These are phyloP conservation scores for Dorcoceras hygrometricum DNA, from an alignment of 257 asterid genomes.

Conservation along the genomic window DNA sequence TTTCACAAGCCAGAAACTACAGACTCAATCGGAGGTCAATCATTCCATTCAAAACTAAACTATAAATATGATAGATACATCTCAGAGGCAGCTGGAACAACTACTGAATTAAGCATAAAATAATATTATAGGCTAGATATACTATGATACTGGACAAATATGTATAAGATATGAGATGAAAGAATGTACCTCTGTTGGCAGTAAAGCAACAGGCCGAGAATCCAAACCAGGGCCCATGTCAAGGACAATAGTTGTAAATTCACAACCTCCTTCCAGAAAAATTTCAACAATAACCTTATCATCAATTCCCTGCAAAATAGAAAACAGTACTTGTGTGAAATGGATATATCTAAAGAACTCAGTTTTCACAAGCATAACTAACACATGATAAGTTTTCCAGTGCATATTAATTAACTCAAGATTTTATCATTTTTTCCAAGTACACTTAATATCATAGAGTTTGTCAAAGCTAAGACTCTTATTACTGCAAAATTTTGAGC, in stretches of 20 bases:
- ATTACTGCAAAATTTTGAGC: not conserved
- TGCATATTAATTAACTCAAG: not conserved
- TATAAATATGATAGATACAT: not conserved
- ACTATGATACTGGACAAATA: not conserved
- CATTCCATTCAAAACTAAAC: no score
- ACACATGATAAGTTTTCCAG: not conserved
- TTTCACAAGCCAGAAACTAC: not conserved
- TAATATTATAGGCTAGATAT: not conserved
- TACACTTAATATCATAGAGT: no score
- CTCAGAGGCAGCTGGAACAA: not conserved
- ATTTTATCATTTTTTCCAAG: not conserved
- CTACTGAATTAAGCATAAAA: not conserved
- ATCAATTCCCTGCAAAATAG: slow-evolving; percentile 70
- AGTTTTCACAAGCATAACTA: slow-evolving; percentile 15
- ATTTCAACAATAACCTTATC: slow-evolving; percentile 72
- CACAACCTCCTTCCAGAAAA: slow-evolving; percentile 88
- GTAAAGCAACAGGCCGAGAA: slow-evolving; percentile 72
- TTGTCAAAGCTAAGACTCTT: not conserved
- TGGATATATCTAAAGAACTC: slow-evolving; percentile 17
- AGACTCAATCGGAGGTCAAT: not conserved
- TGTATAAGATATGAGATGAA: not conserved
- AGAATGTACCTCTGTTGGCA: slow-evolving; percentile 71
- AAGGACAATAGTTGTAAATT: slow-evolving; percentile 81
- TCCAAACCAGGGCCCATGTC: slow-evolving; percentile 69
- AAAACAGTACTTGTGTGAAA: slow-evolving; percentile 12